Conservation (phyloP, 2,329 filamentous ascomycete species). For the Lecanicillium sp. region DNA sequence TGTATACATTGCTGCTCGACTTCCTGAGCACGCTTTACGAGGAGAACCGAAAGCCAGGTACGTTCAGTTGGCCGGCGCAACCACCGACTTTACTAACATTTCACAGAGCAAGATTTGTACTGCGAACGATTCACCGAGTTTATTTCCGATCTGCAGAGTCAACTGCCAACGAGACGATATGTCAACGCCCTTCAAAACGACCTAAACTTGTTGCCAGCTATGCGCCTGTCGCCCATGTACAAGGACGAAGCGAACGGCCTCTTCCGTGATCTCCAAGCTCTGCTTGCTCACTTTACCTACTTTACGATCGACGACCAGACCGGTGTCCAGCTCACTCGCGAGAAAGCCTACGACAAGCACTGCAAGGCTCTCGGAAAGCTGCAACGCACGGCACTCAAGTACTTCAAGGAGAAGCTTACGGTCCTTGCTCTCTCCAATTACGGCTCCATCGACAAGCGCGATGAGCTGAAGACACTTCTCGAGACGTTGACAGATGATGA, state of each 20-base stretch:
- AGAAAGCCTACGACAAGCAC: conserved; percentile 73
- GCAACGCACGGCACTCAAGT: conserved; percentile 69
- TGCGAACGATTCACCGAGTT: conserved; percentile 93
- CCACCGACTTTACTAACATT: conserved; percentile 20
- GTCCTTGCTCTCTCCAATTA: conserved; percentile 90
- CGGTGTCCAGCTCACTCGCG: conserved; percentile 64
- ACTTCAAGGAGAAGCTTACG: conserved; percentile 87
- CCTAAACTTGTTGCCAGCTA: conserved; percentile 71
- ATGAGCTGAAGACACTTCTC: conserved; percentile 72
- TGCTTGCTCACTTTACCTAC: conserved; percentile 81
- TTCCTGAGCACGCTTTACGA: conserved; percentile 71
- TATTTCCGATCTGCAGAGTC: conserved; percentile 82
- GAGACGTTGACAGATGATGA: conserved; percentile 69
- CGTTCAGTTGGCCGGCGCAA: background rate
- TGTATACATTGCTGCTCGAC: conserved; percentile 78
- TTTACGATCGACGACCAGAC: conserved; percentile 92
- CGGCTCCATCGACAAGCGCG: conserved; percentile 73
- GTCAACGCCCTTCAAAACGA: conserved; percentile 85
- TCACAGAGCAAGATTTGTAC: conserved; percentile 64
- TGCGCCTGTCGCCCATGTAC: conserved; percentile 73
- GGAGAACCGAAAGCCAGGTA: conserved; percentile 26
- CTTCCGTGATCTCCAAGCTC: conserved; percentile 69
- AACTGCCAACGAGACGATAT: conserved; percentile 88
- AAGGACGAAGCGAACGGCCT: conserved; percentile 68
- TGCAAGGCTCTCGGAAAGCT: conserved; percentile 70